Conservation (phyloP, 805 yeast species). For the Ogataea trehaloabstinens region DNA sequence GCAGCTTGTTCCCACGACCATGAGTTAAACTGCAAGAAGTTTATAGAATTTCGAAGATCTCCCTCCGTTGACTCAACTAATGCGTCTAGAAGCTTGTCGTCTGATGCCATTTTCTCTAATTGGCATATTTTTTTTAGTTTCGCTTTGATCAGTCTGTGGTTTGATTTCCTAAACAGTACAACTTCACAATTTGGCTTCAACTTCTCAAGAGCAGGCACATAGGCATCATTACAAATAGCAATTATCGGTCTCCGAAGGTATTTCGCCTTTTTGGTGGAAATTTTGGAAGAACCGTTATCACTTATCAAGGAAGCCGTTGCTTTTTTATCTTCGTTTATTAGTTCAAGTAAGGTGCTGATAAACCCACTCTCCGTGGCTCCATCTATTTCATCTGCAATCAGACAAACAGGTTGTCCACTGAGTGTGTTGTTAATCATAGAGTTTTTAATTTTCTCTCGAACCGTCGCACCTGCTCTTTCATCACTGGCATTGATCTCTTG, state of each 20-base stretch:
- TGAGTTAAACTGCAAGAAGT: slow-evolving; percentile 68
- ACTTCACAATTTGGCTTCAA: slow-evolving; percentile 74
- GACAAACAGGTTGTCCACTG: slow-evolving; percentile 72
- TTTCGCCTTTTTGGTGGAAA: slow-evolving; percentile 20
- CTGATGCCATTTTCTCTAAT: slow-evolving; percentile 49
- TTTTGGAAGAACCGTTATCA: slow-evolving; percentile 23
- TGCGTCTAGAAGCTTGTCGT: slow-evolving; percentile 55
- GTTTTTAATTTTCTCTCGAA: slow-evolving; percentile 54
- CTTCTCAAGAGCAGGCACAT: slow-evolving; percentile 69
- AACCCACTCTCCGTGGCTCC: slow-evolving; percentile 69
- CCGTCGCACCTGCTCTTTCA: slow-evolving; percentile 57
- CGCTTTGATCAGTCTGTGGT: slow-evolving; percentile 42
- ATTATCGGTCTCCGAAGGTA: slow-evolving; percentile 77
- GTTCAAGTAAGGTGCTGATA: slow-evolving; percentile 53
- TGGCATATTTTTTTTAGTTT: slow-evolving; percentile 52
- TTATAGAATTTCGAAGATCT: slow-evolving; percentile 83
- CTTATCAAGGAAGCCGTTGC: slow-evolving; percentile 39
- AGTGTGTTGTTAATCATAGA: slow-evolving; percentile 66
- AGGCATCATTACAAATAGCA: slow-evolving; percentile 87
- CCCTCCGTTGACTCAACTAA: slow-evolving; percentile 71
- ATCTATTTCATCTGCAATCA: slow-evolving; percentile 89
- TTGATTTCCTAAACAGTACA: slow-evolving; percentile 61
- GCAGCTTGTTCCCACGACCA: slow-evolving; percentile 1
- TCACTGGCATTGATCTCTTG: slow-evolving; percentile 87
- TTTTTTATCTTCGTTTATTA: slow-evolving; percentile 55